Conservation (phyloP, 75 land plant genomes). For the Picea glauca region DNA sequence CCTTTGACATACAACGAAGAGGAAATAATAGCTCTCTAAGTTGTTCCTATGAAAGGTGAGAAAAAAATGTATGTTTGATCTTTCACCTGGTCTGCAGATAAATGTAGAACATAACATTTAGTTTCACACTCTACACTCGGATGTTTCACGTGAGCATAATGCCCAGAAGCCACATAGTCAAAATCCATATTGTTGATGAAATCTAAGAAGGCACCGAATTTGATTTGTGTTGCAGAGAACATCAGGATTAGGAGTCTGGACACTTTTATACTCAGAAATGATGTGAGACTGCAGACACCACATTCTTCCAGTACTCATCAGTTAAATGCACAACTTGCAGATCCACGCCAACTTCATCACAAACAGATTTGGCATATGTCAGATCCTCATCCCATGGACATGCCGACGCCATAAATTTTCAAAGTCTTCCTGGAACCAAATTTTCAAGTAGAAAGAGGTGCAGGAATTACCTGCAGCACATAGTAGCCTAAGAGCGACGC, state of each 20-base stretch:
- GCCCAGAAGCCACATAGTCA: constrained; percentile 96
- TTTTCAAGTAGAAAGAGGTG: constrained; percentile 2
- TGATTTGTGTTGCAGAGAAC: constrained; percentile 95
- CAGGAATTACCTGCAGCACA: constrained; percentile 85
- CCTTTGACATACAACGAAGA: constrained; percentile 74
- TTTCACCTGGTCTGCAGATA: constrained; percentile 94
- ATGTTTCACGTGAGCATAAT: constrained; percentile 85
- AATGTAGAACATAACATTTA: constrained; percentile 36
- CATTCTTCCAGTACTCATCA: too few species aligned
- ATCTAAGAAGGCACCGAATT: constrained; percentile 97
- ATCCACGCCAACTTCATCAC: constrained; percentile 57
- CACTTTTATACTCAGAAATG: constrained; percentile 80
- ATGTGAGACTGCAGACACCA: constrained; percentile 40
- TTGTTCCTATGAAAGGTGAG: constrained; percentile 83
- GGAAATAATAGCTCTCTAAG: constrained; percentile 80
- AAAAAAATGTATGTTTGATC: constrained; percentile 98
- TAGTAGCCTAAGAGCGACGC: constrained; percentile 90
- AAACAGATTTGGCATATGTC: constrained; percentile 84
- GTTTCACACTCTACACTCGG: constrained; percentile 18
- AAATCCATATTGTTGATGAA: constrained; percentile 63
- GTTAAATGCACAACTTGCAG: too few species aligned
- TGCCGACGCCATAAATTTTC: constrained; percentile 84
- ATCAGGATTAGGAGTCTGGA: constrained; percentile 97
- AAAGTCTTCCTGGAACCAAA: constrained; percentile 79
- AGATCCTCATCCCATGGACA: constrained; percentile 99